Evolutionary conservation across 179 eudicot species (phyloP).

Genomic region (Sideroxylon spinosum): DNA sequence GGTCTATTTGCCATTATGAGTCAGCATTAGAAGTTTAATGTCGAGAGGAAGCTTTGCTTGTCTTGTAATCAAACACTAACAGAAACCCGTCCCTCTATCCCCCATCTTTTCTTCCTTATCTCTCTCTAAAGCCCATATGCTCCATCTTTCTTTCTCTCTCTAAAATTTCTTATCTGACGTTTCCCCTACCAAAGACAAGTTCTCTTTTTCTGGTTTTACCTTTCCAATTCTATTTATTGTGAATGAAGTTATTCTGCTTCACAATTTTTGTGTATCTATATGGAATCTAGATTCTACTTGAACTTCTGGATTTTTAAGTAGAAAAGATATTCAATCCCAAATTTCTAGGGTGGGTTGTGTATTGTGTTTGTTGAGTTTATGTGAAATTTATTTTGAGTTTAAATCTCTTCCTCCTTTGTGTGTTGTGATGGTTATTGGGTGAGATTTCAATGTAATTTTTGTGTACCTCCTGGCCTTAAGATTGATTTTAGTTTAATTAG

Average conservation of each 20-base stretch:
- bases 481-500: background rate
- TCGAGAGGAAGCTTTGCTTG: background rate
- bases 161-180: background rate
- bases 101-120: background rate
- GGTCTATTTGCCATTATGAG: background rate
- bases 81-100: background rate
- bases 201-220: background rate
- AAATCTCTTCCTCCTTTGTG: background rate
- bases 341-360: background rate
- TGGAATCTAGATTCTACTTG: background rate
- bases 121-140: background rate
- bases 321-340: background rate
- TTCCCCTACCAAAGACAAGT: constrained; percentile 13
- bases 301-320: background rate
- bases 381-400: background rate
- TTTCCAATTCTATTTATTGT: background rate
- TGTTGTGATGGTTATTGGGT: background rate
- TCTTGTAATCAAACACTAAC: background rate
- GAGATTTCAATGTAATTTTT: background rate
- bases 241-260: background rate
- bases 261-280: background rate
- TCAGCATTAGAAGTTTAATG: background rate
- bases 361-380: background rate
- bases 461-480: background rate
- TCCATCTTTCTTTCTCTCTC: constrained; percentile 3